phyloP scores from a whole-genome alignment of 306 rosid species.

The Lupinus albus region DNA sequence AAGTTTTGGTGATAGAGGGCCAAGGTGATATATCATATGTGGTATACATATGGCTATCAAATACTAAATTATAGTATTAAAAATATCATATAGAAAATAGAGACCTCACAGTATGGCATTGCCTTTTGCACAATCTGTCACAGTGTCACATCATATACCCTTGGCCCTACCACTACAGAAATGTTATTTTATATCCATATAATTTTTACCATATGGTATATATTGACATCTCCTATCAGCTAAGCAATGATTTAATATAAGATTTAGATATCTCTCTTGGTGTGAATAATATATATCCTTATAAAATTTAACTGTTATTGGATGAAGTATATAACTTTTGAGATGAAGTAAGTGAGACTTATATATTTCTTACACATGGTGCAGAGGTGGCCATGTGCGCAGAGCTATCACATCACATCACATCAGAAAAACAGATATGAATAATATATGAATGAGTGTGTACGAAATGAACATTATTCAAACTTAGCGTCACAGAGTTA shows the following conservation, averaged over 20 bases:
- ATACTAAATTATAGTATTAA: background rate
- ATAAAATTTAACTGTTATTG: no score
- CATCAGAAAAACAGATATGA: slow-evolving; percentile 38
- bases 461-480: slow-evolving; percentile 24
- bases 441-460: slow-evolving; percentile 33
- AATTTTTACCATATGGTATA: background rate
- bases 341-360: background rate
- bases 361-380: background rate
- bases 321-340: no score
- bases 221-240: no score
- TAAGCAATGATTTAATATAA: no score
- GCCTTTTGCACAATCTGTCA: slow-evolving; percentile 2
- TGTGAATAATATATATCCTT: no score
- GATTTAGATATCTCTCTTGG: no score
- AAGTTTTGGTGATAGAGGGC: slow-evolving; percentile 27
- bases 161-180: background rate
- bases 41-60: slow-evolving; percentile 12
- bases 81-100: background rate
- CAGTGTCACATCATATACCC: background rate
- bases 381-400: slow-evolving; percentile 21
- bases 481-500: slow-evolving; percentile 6
- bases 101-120: slow-evolving; percentile 1
- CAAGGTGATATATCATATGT: background rate
- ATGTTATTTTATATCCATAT: no score
- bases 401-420: slow-evolving; percentile 17